A percentile compares a stretch with the other conserved stretches of the same genome.
These are phyloP conservation scores for Blechomonas ayalai DNA, from an alignment of 208 protist genomes.

Conservation along the genomic window DNA sequence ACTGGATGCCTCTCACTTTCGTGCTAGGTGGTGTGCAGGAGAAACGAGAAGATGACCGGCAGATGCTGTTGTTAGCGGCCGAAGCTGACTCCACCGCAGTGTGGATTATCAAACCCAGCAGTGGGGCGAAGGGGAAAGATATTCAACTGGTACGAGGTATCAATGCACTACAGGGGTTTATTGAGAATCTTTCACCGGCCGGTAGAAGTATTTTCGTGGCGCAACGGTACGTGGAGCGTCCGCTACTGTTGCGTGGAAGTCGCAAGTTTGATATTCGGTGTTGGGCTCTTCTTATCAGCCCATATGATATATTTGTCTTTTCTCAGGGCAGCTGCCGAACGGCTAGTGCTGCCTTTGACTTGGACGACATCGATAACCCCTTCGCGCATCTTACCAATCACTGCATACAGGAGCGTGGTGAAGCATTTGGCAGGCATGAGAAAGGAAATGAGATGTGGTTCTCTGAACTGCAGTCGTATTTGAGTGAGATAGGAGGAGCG, in stretches of 20 bases:
- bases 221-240: conserved; percentile 82
- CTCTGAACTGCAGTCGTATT: conserved; percentile 43
- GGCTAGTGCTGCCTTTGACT: conserved; percentile 47
- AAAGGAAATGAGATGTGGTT: conserved; percentile 88
- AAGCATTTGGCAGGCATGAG: conserved; percentile 63
- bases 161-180: conserved; percentile 23
- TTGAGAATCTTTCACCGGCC: conserved; percentile 23
- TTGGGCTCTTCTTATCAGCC: conserved; percentile 66
- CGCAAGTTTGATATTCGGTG: conserved; percentile 90
- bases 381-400: conserved; percentile 86
- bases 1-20: conserved; percentile 79
- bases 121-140: conserved; percentile 64
- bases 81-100: conserved; percentile 15
- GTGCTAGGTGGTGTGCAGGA: conserved; percentile 54
- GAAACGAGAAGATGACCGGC: conserved; percentile 43
- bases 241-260: conserved; percentile 59
- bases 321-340: conserved; percentile 81
- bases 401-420: conserved; percentile 61
- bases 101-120: conserved; percentile 88
- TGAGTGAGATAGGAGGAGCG: conserved; percentile 27
- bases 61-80: conserved; percentile 25
- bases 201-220: conserved; percentile 43
- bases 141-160: conserved; percentile 44
- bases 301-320: conserved; percentile 76
- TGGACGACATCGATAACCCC: conserved; percentile 30